These are phyloP conservation scores for Leccinellum albellum DNA, from an alignment of 768 basidiomycete species.

Conservation along the genomic window DNA sequence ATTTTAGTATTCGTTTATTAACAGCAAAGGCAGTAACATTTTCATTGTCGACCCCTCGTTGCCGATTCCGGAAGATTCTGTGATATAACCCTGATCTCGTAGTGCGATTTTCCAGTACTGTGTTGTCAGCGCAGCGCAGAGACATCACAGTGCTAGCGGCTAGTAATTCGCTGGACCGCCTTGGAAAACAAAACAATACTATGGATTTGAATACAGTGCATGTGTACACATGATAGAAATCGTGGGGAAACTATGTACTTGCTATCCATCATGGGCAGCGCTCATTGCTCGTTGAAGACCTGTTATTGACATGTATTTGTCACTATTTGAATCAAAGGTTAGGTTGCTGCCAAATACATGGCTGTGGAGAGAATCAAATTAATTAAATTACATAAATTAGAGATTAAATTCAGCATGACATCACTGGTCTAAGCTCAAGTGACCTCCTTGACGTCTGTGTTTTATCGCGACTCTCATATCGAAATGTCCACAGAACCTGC, in stretches of 20 bases:
- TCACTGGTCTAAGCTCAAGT: slow-evolving; percentile 15
- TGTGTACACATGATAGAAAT: slow-evolving; percentile 2
- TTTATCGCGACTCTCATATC: not conserved
- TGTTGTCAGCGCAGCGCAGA: slow-evolving; percentile 5
- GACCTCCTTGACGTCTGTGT: not conserved
- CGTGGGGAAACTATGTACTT: not conserved
- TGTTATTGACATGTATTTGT: slow-evolving; percentile 9
- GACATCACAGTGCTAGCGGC: not conserved
- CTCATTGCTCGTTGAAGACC: too few relatives aligned
- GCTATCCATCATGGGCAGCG: too few relatives aligned
- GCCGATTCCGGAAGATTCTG: not conserved
- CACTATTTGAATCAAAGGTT: slow-evolving; percentile 11
- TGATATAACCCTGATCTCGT: slow-evolving; percentile 11
- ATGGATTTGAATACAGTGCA: slow-evolving; percentile 19
- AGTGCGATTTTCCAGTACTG: not conserved
- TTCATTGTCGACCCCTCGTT: slow-evolving; percentile 36
- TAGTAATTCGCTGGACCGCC: not conserved
- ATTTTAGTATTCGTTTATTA: slow-evolving; percentile 51
- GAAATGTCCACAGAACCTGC: slow-evolving; percentile 9
- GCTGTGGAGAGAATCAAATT: not conserved
- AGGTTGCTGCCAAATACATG: slow-evolving; percentile 8
- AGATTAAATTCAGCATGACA: slow-evolving; percentile 25
- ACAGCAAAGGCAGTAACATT: slow-evolving; percentile 46
- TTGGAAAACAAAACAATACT: slow-evolving; percentile 11
- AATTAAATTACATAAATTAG: not conserved